Evolutionary conservation across 1,284 basidiomycete species (phyloP).

Genomic region (Trametes versicolor): DNA sequence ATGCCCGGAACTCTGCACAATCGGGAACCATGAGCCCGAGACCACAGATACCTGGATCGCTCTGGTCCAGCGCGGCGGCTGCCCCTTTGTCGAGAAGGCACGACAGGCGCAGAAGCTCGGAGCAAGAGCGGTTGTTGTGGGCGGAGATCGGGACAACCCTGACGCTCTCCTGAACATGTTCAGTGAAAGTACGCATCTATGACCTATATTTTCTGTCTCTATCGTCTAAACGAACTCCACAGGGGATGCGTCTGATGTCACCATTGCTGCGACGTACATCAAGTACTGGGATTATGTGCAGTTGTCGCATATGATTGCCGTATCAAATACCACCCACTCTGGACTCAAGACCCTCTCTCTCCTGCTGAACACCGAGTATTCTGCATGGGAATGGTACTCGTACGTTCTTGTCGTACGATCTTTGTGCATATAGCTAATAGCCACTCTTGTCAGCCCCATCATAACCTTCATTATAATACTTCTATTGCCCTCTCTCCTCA

Average conservation of each 20-base stretch:
- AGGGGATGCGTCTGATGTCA: conserved; percentile 81
- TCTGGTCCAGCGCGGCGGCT: conserved; percentile 85
- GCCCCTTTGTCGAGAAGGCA: conserved; percentile 89
- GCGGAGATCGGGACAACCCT: conserved; percentile 80
- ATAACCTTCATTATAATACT: conserved; percentile 84
- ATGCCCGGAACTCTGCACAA: conserved; percentile 71
- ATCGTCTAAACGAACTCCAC: conserved; percentile 18
- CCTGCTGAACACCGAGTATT: conserved; percentile 81
- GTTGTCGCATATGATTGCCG: conserved; percentile 65
- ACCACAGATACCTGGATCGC: conserved; percentile 83
- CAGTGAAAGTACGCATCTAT: conserved; percentile 69
- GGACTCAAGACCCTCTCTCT: conserved; percentile 77
- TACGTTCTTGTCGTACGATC: conserved; percentile 49
- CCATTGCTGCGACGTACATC: conserved; percentile 78
- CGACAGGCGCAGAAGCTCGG: conserved; percentile 85
- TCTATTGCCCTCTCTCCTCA: conserved; percentile 82
- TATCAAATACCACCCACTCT: conserved; percentile 80
- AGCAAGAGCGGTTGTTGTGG: conserved; percentile 90
- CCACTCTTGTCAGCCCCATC: conserved; percentile 64
- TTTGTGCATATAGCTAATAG: neutral
- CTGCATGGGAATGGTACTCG: conserved; percentile 89
- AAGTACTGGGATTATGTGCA: conserved; percentile 74
- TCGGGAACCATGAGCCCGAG: conserved; percentile 61
- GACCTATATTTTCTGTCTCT: conserved; percentile 21
- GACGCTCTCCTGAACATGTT: conserved; percentile 92